Base-by-base conservation (phyloP, 2,329 filamentous ascomycete genomes). In the Nothopassalora personata region DNA sequence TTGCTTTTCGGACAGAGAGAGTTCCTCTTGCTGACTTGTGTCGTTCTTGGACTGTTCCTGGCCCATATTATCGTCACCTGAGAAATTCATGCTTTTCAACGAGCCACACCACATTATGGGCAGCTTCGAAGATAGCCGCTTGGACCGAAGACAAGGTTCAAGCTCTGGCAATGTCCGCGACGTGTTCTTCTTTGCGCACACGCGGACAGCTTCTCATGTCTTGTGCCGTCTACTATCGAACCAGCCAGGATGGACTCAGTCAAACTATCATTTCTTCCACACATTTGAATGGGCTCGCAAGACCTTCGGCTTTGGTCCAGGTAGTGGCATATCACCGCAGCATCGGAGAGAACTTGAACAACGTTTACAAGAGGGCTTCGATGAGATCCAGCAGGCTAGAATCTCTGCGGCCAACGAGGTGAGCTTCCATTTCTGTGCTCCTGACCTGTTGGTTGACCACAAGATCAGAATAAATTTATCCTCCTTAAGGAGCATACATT, bases 251-350 rank as follows among this genome's bases (percentile, higher is more conserved):
- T 54, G 33, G 53, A 31, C 8, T 23, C 33, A 54, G 5, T 54
- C 53, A 31, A 28, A 54, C n/a, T 54, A 54, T 18, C 53, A 54
- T 27, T 56, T 56, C 45, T 56, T 56, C 43, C 39, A 56, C 10
- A 43, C 53, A 33, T 56, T 56, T 33, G 34, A 56, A 19, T 36
- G 31, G 6, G 53, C 45, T 18, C 30, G 53, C 30, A 18, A 49
- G 8, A 48, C 53, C 13, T 56, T 49, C 49, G 53, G 53, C 15
- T 54, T 34, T 34, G 39, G 36, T 9, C 33, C 53, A 13, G 10
- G 18, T 1, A 36, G 45, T 19, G 27, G n/a, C 18, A 31, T 45
- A 33, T 28, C 36, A 5, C 34, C 23, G 33, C 19, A 28, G 30
- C n/a, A 54, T 33, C 33, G 13, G 33, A 27, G 46, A 13, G 36